phyloP scores from a whole-genome alignment of 192 early-diverging fungal genomes.

The Backusella macrospora region DNA sequence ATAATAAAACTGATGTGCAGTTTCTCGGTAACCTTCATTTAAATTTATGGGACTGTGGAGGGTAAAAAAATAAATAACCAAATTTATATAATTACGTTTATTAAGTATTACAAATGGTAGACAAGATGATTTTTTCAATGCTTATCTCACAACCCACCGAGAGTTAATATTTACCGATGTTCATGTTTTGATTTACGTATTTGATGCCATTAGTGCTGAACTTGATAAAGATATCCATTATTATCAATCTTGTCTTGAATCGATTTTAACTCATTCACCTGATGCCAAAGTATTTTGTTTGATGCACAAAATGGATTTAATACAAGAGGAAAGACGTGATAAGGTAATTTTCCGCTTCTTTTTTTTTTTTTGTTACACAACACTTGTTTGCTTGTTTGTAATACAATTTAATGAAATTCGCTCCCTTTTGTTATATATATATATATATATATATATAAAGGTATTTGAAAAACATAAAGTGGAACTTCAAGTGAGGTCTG shows the following conservation, averaged over 20 bases:
- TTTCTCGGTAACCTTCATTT: slow-evolving; percentile 20
- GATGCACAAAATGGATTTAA: slow-evolving; percentile 23
- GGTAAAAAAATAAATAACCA: background rate
- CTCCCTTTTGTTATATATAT: slow-evolving; percentile 13
- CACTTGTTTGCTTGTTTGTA: background rate
- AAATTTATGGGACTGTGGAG: slow-evolving; percentile 26
- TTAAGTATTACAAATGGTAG: background rate
- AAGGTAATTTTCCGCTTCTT: slow-evolving; percentile 18
- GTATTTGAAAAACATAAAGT: slow-evolving; percentile 67
- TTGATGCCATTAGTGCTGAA: slow-evolving; percentile 11
- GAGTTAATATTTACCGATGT: slow-evolving; percentile 15
- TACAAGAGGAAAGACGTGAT: slow-evolving; percentile 14
- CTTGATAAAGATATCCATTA: slow-evolving; percentile 18
- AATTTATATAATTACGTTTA: background rate
- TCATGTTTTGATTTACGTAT: slow-evolving; percentile 15
- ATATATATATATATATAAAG: slow-evolving; percentile 47
- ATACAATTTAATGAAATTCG: background rate
- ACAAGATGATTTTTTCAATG: slow-evolving; percentile 11
- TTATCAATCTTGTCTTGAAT: slow-evolving; percentile 18
- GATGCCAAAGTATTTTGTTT: slow-evolving; percentile 13
- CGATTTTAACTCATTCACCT: slow-evolving; percentile 3
- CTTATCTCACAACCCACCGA: slow-evolving; percentile 8
- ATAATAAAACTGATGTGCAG: slow-evolving; percentile 19
- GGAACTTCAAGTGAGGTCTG: slow-evolving; percentile 67
- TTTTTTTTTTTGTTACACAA: background rate